Evolutionary conservation across 2,329 filamentous ascomycete species (phyloP), one percentile per base, ranked within the genome.

Genomic region (Clarireedia homoeocarpa): DNA sequence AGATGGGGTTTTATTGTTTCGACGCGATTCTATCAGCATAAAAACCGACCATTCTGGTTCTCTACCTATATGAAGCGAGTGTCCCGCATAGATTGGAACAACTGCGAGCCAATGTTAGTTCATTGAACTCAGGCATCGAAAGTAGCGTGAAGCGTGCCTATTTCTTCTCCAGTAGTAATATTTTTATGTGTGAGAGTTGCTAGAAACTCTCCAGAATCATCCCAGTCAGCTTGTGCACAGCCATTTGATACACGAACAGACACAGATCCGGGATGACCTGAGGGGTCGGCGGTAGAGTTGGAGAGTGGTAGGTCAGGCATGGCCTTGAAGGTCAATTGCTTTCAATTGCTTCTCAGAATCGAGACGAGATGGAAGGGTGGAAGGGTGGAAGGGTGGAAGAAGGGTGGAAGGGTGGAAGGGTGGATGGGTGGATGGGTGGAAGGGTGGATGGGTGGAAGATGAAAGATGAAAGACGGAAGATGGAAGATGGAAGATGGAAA

Each of bases 11-110:
- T 36, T 53, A 30, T 34, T 53, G 20, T 40, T 26, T 6, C 26
- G 26, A 44, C 14, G 6, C 9, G 15, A 34, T 26, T 24, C 5
- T 17, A 30, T 23, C 5, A 10, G 20, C n/a, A 38, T 34, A 34
- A 34, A 20, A 17, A 57, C 59, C 30, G 60, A 70, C 69, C 67
- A 68, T 55, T 62, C 63, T 10, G 46, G 23, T 36, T 68, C 65
- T 55, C 67, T 63, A 6, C 70, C 70, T 44, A 72, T 42, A n/a
- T 42, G 42, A 48, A 53, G 34, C 15, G 30, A n/a, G 5, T 23
- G 27, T 47, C 17, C 46, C 5, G 48, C 34, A 34, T 23, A 39
- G 12, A 56, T 52, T 27, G 54, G 54, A 40, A 56, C 36, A 6
- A 36, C 54, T 56, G 30, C 46, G 10, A 23, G 14, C 12, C 7